Evolutionary conservation across 1,284 basidiomycete species (phyloP), one percentile per base, ranked within the genome.

Genomic region (Volvariella volvacea): DNA sequence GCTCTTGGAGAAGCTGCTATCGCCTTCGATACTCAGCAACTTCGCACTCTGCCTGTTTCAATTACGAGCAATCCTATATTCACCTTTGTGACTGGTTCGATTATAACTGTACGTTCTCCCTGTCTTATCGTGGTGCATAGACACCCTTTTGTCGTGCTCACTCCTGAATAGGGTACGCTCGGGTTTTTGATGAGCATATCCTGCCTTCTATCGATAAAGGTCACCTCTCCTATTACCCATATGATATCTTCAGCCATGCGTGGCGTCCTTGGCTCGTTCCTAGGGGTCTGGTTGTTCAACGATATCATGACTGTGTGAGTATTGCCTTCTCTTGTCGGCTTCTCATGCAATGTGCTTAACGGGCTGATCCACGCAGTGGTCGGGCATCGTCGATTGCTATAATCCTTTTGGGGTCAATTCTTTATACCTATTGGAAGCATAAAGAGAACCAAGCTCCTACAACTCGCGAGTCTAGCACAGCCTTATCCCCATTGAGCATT

Each of bases 181-280:
- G 91, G 90, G 7, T 93, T 93, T 71, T 66, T 91, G 54, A 92
- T 93, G 79, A 88, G 85, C 65, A 79, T 93, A 47, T 90, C 91
- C n/a, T 88, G 87, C 50, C 65, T 90, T 45, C 73, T 93, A 38
- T 89, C 86, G 21, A 92, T 93, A 70, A 91, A 93, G 62, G 83
- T 93, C 48, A 93, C 91, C 2, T 92, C 89, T 1, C 90, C 90
- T 12, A 89, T 92, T 59, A 92, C 90, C 1, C 90, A 93, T 62
- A 93, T 93, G 91, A 71, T 92, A 22, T 90, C 88, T 6, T 89
- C 88, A 10, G 88, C 89, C 37, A 85, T 88, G 20, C 83, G 82
- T 34, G 88, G 88, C 15, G 90, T 92, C 20, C 79, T 88, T 0
- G 84, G 82, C 12, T 88, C 88, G 1, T 58, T 89, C 39, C 71